Base-by-base conservation (phyloP, 2,329 filamentous ascomycete species). In the Pseudogymnoascus sp. region DNA sequence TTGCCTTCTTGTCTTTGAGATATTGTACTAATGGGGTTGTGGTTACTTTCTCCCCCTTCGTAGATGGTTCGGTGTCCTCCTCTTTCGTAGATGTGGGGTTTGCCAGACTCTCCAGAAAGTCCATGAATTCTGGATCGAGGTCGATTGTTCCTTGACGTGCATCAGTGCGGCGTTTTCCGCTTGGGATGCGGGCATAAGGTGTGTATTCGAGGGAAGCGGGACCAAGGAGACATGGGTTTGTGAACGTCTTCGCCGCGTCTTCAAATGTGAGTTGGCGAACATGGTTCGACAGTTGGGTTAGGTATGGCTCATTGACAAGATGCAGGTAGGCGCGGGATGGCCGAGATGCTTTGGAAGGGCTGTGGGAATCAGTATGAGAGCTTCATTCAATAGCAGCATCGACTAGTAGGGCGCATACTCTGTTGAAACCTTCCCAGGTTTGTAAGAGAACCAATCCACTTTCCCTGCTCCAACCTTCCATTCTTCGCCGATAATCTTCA, bases 81-180 rank as follows among this genome's bases (percentile, higher is more conserved):
- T 84, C 81, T 61, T 80, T 83, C 4, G 77, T 70, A 1, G 77
- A 76, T 7, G 76, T 75, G 1, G 84, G 84, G 68, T 96, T 91
- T 1, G 93, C 96, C 56, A 97, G 82, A 62, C 85, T 89, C 74
- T 96, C 90, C 6, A 99, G 82, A 73, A 97, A 99, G 26, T 87
- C 86, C 79, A 97, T 96, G 70, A 97, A 99, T 70, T 97, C 95
- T 0, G 91, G 86, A 71, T 99, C 95, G 73, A 96, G 92, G 70
- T 99, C 95, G 68, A 99, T 97, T 2, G 92, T 96, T 62, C 93
- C 95, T 74, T 96, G 91, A 13, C 93, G 87, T 62, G 86, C 86
- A 78, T 99, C 95, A 62, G 86, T 84, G 35, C 91, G 86, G 60
- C 85, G 84, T 73, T 90, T 91, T 37, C 81, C 84, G 64, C 84